phyloP scores from a whole-genome alignment of 1,284 basidiomycete genomes.

The Naganishia sp. region DNA sequence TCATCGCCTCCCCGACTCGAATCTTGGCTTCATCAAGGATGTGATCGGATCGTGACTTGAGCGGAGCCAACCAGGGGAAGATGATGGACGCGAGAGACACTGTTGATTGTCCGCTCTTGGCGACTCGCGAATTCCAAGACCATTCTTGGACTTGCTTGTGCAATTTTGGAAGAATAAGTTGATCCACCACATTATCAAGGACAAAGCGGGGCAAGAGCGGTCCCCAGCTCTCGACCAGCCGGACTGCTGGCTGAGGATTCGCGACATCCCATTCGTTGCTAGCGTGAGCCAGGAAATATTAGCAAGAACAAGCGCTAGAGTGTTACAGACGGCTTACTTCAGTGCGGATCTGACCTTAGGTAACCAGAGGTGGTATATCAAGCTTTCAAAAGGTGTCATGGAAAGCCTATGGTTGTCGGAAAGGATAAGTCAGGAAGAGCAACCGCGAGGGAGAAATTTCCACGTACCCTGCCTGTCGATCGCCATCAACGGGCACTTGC shows the following conservation, averaged over 20 bases:
- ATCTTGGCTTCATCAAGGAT: conserved; percentile 81
- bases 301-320: neutral
- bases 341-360: conserved; percentile 86
- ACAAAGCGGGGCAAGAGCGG: conserved; percentile 85
- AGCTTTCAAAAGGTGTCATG: conserved; percentile 94
- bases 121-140: conserved; percentile 59
- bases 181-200: conserved; percentile 90
- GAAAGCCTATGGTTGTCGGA: no score
- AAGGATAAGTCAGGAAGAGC: no score
- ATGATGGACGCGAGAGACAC: conserved; percentile 74
- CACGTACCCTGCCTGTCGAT: conserved; percentile 19
- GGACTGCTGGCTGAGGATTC: conserved; percentile 71
- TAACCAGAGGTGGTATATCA: conserved; percentile 89
- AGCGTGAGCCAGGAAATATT: conserved; percentile 29
- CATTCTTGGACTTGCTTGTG: conserved; percentile 80
- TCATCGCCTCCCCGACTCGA: conserved; percentile 75
- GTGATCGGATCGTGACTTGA: conserved; percentile 75
- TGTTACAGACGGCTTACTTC: conserved; percentile 60
- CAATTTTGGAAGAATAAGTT: conserved; percentile 90
- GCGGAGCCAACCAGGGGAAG: conserved; percentile 92
- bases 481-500: neutral
- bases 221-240: conserved; percentile 85
- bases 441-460: no score
- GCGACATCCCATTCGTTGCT: conserved; percentile 84
- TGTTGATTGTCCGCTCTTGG: conserved; percentile 35